Conservation (phyloP, 2,329 filamentous ascomycete genomes). For the Paracoccidioides brasiliensis region DNA sequence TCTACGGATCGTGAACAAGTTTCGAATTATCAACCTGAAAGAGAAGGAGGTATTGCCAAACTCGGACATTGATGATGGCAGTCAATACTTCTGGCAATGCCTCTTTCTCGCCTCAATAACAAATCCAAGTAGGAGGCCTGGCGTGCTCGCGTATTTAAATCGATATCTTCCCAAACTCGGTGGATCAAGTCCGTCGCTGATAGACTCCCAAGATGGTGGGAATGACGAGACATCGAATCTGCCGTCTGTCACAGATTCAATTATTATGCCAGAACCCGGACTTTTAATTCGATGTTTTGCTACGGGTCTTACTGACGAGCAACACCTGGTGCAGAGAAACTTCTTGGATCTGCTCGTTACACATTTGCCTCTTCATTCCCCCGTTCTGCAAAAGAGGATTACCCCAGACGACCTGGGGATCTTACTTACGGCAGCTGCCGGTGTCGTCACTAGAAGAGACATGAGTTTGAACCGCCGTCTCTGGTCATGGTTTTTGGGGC, state of each 20-base stretch:
- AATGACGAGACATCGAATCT: slow-evolving; percentile 17
- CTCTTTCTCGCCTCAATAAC: slow-evolving; percentile 91
- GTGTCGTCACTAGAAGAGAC: slow-evolving; percentile 76
- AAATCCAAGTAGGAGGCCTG: slow-evolving; percentile 68
- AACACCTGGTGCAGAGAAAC: slow-evolving; percentile 82
- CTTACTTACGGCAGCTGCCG: slow-evolving; percentile 67
- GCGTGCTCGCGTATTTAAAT: slow-evolving; percentile 73
- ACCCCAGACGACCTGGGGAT: slow-evolving; percentile 65
- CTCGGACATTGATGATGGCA: slow-evolving; percentile 41
- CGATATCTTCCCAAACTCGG: slow-evolving; percentile 65
- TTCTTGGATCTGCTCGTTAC: slow-evolving; percentile 88
- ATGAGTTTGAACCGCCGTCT: slow-evolving; percentile 92
- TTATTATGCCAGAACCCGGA: slow-evolving; percentile 70
- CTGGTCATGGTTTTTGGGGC: slow-evolving; percentile 94
- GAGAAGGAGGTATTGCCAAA: slow-evolving; percentile 28
- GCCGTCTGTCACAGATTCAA: slow-evolving; percentile 29
- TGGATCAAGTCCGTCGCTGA: slow-evolving; percentile 21
- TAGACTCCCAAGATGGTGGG: slow-evolving; percentile 18
- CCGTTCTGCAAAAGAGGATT: slow-evolving; percentile 62
- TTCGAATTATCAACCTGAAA: slow-evolving; percentile 45
- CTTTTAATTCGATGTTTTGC: slow-evolving; percentile 83
- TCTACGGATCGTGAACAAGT: slow-evolving; percentile 60
- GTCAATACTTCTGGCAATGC: slow-evolving; percentile 96
- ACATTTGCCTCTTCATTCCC: slow-evolving; percentile 72
- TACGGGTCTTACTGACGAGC: slow-evolving; percentile 73